A percentile compares a stretch with the other conserved stretches of the same genome.
These are phyloP conservation scores for Cryptococcus floricola DNA, from an alignment of 1,284 basidiomycete species.

Conservation along the genomic window DNA sequence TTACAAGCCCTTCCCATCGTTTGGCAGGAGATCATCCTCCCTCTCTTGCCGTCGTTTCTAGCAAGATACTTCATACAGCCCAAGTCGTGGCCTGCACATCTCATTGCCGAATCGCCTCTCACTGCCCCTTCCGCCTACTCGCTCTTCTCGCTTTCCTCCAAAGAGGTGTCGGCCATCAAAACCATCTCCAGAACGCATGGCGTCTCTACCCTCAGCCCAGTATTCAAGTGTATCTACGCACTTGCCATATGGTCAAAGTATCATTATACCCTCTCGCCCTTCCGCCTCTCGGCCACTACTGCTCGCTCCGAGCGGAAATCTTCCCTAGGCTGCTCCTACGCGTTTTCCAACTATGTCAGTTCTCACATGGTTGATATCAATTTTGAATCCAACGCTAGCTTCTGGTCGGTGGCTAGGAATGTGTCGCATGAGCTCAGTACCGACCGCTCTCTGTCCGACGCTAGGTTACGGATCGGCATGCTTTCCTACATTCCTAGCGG, in stretches of 20 bases:
- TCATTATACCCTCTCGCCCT: conserved; percentile 4
- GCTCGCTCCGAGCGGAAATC: conserved; percentile 29
- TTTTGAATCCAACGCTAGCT: conserved; percentile 6
- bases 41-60: conserved; percentile 30
- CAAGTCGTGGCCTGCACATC: conserved; percentile 27
- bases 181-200: conserved; percentile 14
- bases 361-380: conserved; percentile 12
- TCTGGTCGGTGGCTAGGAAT: conserved; percentile 26
- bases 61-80: conserved; percentile 16
- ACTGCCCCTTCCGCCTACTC: conserved; percentile 9
- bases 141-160: conserved; percentile 14
- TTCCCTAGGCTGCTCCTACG: conserved; percentile 20
- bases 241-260: conserved; percentile 28
- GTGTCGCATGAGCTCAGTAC: conserved; percentile 8
- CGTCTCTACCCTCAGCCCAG: conserved; percentile 32
- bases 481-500: conserved; percentile 36
- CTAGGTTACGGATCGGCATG: conserved; percentile 26
- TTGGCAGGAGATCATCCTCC: conserved; percentile 32
- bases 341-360: conserved; percentile 33
- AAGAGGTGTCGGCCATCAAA: conserved; percentile 19
- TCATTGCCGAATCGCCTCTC: conserved; percentile 10
- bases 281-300: conserved; percentile 10
- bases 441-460: conserved; percentile 10
- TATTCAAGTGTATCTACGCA: conserved; percentile 28
- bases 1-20: conserved; percentile 19